Conservation (phyloP, 1,284 basidiomycete genomes). For the Heterobasidion irregulare region DNA sequence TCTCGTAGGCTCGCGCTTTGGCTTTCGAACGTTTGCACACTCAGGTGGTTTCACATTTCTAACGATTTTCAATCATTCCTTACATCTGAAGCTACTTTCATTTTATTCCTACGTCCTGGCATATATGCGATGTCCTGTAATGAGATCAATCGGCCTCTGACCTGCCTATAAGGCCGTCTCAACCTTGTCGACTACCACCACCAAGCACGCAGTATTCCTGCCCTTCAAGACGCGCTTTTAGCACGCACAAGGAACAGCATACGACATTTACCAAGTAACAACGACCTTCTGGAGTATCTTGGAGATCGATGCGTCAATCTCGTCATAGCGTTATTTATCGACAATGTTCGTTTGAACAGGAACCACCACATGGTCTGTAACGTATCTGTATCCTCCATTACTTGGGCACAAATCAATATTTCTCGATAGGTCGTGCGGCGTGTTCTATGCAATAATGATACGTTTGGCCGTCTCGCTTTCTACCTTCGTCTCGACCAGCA, state of each 20-base stretch:
- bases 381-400: background rate
- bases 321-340: constrained; percentile 19
- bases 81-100: no score
- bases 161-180: constrained; percentile 5
- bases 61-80: no score
- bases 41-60: no score
- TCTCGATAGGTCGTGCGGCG: constrained; percentile 12
- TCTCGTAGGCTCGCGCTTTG: no score
- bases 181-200: constrained; percentile 3
- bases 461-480: constrained; percentile 22
- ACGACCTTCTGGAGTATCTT: constrained; percentile 25
- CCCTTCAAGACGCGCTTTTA: constrained; percentile 2
- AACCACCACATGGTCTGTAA: constrained; percentile 18
- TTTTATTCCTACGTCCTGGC: no score
- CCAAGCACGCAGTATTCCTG: constrained; percentile 3
- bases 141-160: background rate
- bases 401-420: background rate
- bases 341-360: constrained; percentile 17
- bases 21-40: no score
- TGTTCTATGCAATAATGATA: constrained; percentile 22
- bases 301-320: constrained; percentile 25
- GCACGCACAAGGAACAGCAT: constrained; percentile 13
- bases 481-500: constrained; percentile 17
- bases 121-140: background rate
- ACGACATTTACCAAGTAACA: constrained; percentile 18